Evolutionary conservation across 108 stramenopile species (phyloP), one percentile per base, ranked within the genome.

Genomic region (Discostella pseudostelligera): DNA sequence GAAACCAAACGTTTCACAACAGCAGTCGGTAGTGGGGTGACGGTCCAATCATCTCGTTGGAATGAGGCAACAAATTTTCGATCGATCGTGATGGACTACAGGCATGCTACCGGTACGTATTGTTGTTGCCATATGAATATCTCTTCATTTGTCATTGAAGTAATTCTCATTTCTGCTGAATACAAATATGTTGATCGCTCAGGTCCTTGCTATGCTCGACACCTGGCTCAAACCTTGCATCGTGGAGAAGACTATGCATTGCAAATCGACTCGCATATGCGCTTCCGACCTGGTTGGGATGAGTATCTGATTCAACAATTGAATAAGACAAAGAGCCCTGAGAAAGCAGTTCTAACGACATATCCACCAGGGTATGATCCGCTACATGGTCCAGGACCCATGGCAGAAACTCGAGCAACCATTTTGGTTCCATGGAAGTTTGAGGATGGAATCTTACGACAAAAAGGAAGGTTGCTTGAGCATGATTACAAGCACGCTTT

Each of bases 211-310:
- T 88, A 81, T 60, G 95, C 93, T 48, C 76, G 95, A 10, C 60
- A 66, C 21, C 66, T 87, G 17, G 88, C 83, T 16, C 87, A 91
- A 76, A 65, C 73, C 39, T 64, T 96, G 19, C 88, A 83, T 61
- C 78, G 85, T 20, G 96, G 83, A 4, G 96, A 97, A 77, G 77
- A 87, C 32, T 97, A 89, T 74, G 53, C 87, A 20, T 65, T 97
- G 25, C 94, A 96, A 79, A 93, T 96, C 57, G 96, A 97, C 73
- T 91, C 92, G 26, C 96, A 97, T 76, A 95, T 92, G 84, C 86
- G 82, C 8, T 91, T 92, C 59, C 78, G 86, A 13, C 43, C 43
- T n/a, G 56, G 78, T 36, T 92, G 90, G 90, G 90, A 92, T 71
- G 53, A 20, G 2, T 84, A 87, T 55, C 58, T 91, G 36, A 78